Conservation (phyloP, 116 monocot genomes). For the Thalassia testudinum region DNA sequence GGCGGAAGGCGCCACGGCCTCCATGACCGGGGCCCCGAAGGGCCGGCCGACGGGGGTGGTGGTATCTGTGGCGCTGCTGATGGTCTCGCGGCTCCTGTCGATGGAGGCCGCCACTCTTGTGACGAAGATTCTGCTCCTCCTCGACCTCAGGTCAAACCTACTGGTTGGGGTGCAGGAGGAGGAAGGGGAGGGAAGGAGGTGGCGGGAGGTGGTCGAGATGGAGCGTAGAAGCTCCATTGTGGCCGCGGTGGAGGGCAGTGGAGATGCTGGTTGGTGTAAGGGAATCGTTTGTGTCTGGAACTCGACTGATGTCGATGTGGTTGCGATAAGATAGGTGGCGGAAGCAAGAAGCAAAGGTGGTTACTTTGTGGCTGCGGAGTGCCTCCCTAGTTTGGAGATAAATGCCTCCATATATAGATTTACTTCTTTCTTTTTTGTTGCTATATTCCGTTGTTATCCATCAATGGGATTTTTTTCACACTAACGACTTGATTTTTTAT, state of each 20-base stretch:
- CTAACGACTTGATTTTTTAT: too few species aligned
- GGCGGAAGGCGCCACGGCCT: neutral
- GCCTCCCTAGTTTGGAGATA: too few species aligned
- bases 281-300: neutral
- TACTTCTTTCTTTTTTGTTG: too few species aligned
- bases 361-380: too few species aligned
- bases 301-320: neutral
- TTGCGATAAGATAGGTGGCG: neutral
- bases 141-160: neutral
- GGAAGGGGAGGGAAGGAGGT: neutral
- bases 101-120: slow-evolving; percentile 3
- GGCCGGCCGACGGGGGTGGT: neutral
- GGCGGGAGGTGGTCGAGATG: neutral
- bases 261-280: neutral
- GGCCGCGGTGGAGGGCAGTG: neutral
- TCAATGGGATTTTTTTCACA: too few species aligned
- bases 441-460: too few species aligned
- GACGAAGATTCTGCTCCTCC: neutral
- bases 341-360: too few species aligned
- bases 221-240: slow-evolving; percentile 1
- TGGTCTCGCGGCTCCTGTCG: slow-evolving; percentile 10
- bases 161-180: neutral
- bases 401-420: too few species aligned
- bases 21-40: slow-evolving; percentile 10
- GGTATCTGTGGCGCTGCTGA: neutral